Conservation (phyloP, 2,329 filamentous ascomycete species). For the Aspergillus sp. region DNA sequence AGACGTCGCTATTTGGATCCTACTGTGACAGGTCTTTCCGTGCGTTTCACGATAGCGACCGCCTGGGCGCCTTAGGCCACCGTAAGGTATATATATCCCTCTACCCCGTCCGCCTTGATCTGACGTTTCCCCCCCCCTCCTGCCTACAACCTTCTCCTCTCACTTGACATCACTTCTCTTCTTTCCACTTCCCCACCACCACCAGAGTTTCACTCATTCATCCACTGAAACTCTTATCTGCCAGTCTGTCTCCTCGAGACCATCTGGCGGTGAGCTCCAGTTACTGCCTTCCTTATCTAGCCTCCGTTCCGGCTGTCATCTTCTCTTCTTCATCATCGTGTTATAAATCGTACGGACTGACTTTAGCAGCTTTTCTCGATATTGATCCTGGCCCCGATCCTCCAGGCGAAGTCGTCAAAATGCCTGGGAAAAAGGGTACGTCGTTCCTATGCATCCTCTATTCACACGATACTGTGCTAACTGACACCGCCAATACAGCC, state of each 20-base stretch:
- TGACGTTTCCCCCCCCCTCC: background rate
- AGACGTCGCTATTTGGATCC: background rate
- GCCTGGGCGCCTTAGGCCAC: background rate
- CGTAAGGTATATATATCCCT: background rate
- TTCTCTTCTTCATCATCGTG: too few relatives aligned
- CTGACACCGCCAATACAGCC: constrained; percentile 20
- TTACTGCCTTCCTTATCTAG: too few relatives aligned
- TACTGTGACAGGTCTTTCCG: background rate
- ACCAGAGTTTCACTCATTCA: background rate
- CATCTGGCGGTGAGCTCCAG: too few relatives aligned
- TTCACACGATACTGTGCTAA: too few relatives aligned
- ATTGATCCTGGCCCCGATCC: too few relatives aligned
- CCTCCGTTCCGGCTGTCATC: too few relatives aligned
- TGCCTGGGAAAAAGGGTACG: background rate
- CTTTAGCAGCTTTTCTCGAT: too few relatives aligned
- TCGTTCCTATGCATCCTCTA: too few relatives aligned
- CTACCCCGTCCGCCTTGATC: background rate
- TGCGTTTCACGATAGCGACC: background rate
- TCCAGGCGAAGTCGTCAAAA: background rate
- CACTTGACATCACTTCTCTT: background rate
- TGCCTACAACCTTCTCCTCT: background rate
- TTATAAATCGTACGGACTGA: too few relatives aligned
- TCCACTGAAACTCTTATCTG: too few relatives aligned
- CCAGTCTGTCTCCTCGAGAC: too few relatives aligned
- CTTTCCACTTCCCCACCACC: background rate